Percentiles rank a stretch among this genome's conserved stretches.
Evolutionary conservation across 2,329 filamentous ascomycete genomes (phyloP).

Genomic region (Catunica adiposa): DNA sequence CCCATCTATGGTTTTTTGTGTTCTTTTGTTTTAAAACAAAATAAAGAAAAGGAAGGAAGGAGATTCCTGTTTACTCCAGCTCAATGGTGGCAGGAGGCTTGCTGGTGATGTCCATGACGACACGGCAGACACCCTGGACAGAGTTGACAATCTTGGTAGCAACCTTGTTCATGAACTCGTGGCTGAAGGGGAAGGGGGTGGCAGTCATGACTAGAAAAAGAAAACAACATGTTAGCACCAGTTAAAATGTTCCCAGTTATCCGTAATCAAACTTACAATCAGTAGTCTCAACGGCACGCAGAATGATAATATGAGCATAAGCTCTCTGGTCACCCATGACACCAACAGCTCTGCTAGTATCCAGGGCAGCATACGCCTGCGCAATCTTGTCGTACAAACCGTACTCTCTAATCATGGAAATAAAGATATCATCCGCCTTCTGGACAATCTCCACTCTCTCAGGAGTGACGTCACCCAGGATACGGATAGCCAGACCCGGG

Average conservation of each 20-base stretch:
- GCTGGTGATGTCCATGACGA: constrained; percentile 28
- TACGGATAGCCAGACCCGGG: constrained; percentile 54
- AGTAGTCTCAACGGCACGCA: constrained; percentile 29
- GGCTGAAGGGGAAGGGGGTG: constrained; percentile 49
- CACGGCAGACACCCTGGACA: constrained; percentile 37
- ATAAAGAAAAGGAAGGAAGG: too few species aligned
- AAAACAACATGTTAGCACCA: constrained; percentile 2
- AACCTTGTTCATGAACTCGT: constrained; percentile 48
- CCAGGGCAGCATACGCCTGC: constrained; percentile 16
- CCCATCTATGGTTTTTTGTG: neutral
- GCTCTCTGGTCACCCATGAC: constrained; percentile 47
- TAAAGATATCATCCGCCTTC: constrained; percentile 62
- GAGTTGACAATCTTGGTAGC: constrained; percentile 48
- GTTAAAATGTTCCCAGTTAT: neutral
- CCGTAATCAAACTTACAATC: constrained; percentile 17
- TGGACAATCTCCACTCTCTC: constrained; percentile 65
- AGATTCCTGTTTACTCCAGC: constrained; percentile 54
- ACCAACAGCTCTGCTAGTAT: constrained; percentile 15
- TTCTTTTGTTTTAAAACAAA: neutral
- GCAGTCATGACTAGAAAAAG: constrained; percentile 47
- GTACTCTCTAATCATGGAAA: constrained; percentile 54
- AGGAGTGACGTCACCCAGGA: constrained; percentile 69
- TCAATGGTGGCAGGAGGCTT: constrained; percentile 60
- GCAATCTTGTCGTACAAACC: constrained; percentile 49
- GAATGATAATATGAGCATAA: constrained; percentile 24